Evolutionary conservation across 371 early-diverging fungal genomes (phyloP).

Genomic region (Coemansia sp.): DNA sequence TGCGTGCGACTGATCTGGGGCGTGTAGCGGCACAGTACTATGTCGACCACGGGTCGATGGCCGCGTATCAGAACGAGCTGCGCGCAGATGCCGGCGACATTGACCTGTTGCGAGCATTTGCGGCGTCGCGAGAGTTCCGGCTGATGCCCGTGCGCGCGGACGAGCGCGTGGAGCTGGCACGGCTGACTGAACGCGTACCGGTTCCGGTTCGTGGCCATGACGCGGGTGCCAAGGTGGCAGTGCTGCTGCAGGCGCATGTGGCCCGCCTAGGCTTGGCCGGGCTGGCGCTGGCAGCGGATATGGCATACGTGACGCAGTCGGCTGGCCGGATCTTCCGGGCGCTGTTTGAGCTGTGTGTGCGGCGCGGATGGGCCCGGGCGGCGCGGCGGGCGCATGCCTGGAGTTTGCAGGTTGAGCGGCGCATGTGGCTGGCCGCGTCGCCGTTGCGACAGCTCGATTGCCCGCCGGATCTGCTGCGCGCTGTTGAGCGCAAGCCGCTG

Average conservation of each 20-base stretch:
- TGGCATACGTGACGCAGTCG: conserved; percentile 96
- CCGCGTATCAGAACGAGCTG: conserved; percentile 90
- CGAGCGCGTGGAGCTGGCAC: conserved; percentile 90
- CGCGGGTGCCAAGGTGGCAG: conserved; percentile 92
- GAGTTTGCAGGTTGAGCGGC: conserved; percentile 92
- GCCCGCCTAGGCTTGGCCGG: conserved; percentile 89
- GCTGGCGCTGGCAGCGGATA: conserved; percentile 93
- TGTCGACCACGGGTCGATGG: conserved; percentile 86
- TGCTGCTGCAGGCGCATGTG: conserved; percentile 93
- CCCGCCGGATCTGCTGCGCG: conserved; percentile 80
- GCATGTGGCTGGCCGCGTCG: conserved; percentile 91
- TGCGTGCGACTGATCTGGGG: conserved; percentile 91
- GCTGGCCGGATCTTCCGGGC: conserved; percentile 94
- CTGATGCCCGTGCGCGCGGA: conserved; percentile 95
- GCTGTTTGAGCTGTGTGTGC: conserved; percentile 93
- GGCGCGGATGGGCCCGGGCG: conserved; percentile 93
- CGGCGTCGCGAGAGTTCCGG: conserved; percentile 90
- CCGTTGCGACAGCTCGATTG: conserved; percentile 80
- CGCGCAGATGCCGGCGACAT: conserved; percentile 89
- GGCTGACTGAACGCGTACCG: conserved; percentile 92
- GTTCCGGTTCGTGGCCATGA: conserved; percentile 92
- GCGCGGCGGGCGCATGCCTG: conserved; percentile 82
- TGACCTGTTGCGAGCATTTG: conserved; percentile 83
- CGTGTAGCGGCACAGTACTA: conserved; percentile 97
- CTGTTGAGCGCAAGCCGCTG: conserved; percentile 91